Base-by-base conservation (phyloP, 768 basidiomycete genomes). In the Suillus subluteus region DNA sequence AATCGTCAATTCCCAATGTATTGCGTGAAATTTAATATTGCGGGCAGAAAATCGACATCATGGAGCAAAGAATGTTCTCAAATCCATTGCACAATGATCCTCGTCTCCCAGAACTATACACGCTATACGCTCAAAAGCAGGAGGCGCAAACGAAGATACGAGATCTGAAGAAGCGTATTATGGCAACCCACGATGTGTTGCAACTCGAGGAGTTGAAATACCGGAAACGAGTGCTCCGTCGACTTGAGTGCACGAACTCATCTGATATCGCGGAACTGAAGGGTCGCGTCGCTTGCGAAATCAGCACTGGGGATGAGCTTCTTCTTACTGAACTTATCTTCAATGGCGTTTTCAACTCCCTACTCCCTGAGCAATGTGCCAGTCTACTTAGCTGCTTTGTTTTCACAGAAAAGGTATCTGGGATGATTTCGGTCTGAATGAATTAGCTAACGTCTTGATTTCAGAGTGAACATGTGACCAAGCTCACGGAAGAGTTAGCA, bases 201-300 rank as follows among this genome's bases (percentile, higher is more conserved):
- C 97, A 99, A 76, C 85, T 99, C 62, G 98, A 99, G 76, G 98
- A 99, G 77, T 89, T 99, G 73, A 97, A 96, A 78, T 90, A 89
- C 71, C 86, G 98, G 65, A 99, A 99, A 79, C 93, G 97, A 30
- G 96, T 98, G 0, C 84, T 99, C 35, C 87, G 98, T 43, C 87
- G 98, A 41, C 81, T 99, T 7, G 96, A 91, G 0, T 99, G 99
- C 82, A 96, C 95, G 3, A 91, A 86, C 16, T 76, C 88, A 12
- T 86, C 90, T 0, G 97, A 99, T 77, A 98, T 99, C 66, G 95
- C 99, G 26, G 98, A 99, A 75, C 89, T 96, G 86, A 99, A 99
- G 81, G 98, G 98, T 1, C 85, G 98, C 46, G 97, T 99, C 1
- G 98, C 98, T 21, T 99, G 98, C 76, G 98, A 99, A 79, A 99